Percentiles rank a stretch among this genome's conserved stretches.
Evolutionary conservation across 805 yeast genomes (phyloP).

Genomic region (Torulaspora microellipsoides): DNA sequence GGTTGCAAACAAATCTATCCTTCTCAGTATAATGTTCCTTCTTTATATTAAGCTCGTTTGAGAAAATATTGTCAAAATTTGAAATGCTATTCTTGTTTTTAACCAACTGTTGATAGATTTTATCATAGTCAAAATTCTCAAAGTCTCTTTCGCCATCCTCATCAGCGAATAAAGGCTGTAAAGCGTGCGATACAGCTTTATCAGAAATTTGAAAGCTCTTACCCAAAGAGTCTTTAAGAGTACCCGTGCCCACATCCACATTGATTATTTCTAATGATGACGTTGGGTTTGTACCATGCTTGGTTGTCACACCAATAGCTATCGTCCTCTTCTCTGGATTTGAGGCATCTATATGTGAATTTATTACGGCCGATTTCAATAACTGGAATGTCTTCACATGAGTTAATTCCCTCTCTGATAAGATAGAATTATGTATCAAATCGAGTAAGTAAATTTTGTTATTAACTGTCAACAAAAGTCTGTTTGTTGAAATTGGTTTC

Average conservation of each 20-base stretch:
- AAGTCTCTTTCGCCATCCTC: slow-evolving; percentile 6
- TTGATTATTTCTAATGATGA: slow-evolving; percentile 33
- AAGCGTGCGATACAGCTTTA: neutral
- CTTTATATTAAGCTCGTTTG: slow-evolving; percentile 32
- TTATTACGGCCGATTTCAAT: slow-evolving; percentile 23
- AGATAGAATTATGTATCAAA: slow-evolving; percentile 25
- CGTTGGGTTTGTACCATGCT: slow-evolving; percentile 25
- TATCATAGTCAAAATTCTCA: slow-evolving; percentile 20
- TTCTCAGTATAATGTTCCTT: slow-evolving; percentile 55
- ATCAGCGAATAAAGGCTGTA: slow-evolving; percentile 31
- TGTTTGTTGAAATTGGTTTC: slow-evolving; percentile 29
- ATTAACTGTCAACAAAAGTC: slow-evolving; percentile 28
- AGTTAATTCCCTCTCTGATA: slow-evolving; percentile 24
- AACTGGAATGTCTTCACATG: slow-evolving; percentile 30
- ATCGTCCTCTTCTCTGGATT: slow-evolving; percentile 22
- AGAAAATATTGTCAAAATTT: slow-evolving; percentile 33
- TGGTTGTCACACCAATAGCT: slow-evolving; percentile 31
- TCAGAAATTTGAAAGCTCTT: slow-evolving; percentile 40
- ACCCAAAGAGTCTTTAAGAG: slow-evolving; percentile 64
- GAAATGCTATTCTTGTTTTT: slow-evolving; percentile 18
- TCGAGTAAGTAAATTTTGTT: slow-evolving; percentile 30
- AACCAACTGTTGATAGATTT: slow-evolving; percentile 27
- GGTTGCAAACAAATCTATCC: slow-evolving; percentile 59
- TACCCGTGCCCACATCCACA: slow-evolving; percentile 62
- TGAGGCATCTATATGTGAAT: slow-evolving; percentile 1